Base-by-base conservation (phyloP, 2,329 filamentous ascomycete species). In the Colletotrichum spaethianum region DNA sequence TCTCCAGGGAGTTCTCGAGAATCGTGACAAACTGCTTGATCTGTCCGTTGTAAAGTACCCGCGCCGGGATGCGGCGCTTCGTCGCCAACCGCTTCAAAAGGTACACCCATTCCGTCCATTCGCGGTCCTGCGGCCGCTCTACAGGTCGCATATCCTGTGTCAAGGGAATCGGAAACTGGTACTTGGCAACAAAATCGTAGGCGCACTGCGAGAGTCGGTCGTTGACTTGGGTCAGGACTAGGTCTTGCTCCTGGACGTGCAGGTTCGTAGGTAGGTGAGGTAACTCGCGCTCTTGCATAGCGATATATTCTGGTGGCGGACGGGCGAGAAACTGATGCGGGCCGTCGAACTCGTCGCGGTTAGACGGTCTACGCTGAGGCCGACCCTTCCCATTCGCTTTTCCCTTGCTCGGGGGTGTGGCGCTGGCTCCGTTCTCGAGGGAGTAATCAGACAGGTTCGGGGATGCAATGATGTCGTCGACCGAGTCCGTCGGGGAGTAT, bases 51-150 rank as follows among this genome's bases (percentile, higher is more conserved):
- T 96, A 96, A 53, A 97, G 86, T 26, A 96, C 93, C 67, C 94
- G 88, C 57, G 94, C 93, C 7, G 94, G 94, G 76, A 97, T 96
- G 74, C 94, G 91, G 75, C 94, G 89, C 84, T 96, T 96, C 42
- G 94, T 97, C 40, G 94, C 94, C 70, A 97, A 88, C 61, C 94
- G 89, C 83, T 96, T 96, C 76, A 97, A 86, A 70, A 97, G 88
- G 81, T 95, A 94, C 67, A 96, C 94, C 94, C 94, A 97, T 83
- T 97, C 94, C 56, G 93, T 96, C 94, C 94, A 97, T 81, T 96
- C 94, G 74, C 93, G 89, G 82, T 95, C 93, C 78, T 92, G 91
- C 40, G 93, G 91, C 56, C 91, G 86, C 80, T 93, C 91, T 64
- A 95, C 88, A 1, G 92, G 92, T 76, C 93, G 89, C 89, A 95